Evolutionary conservation across 306 rosid species (phyloP).

Genomic region (Mimosa pudica): DNA sequence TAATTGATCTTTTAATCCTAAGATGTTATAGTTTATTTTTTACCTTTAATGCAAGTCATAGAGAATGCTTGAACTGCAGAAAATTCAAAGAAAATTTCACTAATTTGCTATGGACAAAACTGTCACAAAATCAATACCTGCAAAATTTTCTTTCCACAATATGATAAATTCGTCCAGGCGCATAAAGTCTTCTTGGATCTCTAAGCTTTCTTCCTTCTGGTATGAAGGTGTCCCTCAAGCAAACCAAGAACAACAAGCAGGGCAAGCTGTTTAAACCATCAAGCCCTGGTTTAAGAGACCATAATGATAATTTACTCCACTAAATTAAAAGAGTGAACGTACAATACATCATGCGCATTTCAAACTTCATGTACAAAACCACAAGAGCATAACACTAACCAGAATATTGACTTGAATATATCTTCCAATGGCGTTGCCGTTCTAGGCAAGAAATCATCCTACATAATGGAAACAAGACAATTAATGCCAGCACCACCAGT

Average conservation of each 20-base stretch:
- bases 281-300: conserved; percentile 70
- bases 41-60: background rate
- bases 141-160: conserved; percentile 89
- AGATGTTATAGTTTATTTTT: background rate
- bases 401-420: conserved; percentile 84
- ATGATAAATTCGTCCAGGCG: conserved; percentile 94
- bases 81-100: too few species aligned
- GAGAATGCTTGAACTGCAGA: conserved; percentile 6
- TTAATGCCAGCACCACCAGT: conserved; percentile 18
- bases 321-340: conserved; percentile 26
- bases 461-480: conserved; percentile 17
- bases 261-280: conserved; percentile 92
- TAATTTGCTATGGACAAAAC: background rate
- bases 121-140: conserved; percentile 56
- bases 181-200: conserved; percentile 92
- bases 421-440: conserved; percentile 94
- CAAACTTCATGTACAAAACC: background rate
- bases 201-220: conserved; percentile 84
- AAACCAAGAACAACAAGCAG: conserved; percentile 81
- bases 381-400: conserved; percentile 53
- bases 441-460: conserved; percentile 99
- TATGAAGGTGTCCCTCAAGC: conserved; percentile 94
- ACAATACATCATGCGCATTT: conserved; percentile 12
- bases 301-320: conserved; percentile 46
- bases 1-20: background rate